phyloP scores from a whole-genome alignment of 176 grass and related monocot species.

The Otatea glauca region DNA sequence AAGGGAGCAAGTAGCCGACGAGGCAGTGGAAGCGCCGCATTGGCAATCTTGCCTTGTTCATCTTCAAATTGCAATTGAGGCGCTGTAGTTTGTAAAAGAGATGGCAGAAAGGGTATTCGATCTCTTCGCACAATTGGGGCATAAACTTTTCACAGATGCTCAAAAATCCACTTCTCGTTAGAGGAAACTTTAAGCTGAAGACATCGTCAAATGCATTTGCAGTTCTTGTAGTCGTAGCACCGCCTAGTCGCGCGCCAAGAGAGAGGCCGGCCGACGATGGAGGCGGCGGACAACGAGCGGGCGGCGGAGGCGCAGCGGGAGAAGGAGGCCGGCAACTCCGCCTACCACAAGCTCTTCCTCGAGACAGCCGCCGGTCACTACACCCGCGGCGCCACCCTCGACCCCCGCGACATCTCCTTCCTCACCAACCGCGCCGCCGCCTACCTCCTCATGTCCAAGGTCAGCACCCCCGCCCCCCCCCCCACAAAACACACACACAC shows the following conservation, averaged over 20 bases:
- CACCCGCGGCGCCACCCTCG: background rate
- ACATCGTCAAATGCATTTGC: background rate
- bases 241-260: background rate
- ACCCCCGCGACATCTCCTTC: slow-evolving; percentile 47
- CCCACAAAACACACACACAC: no score
- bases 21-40: no score
- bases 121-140: no score
- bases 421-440: slow-evolving; percentile 64
- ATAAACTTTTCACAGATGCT: no score
- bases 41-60: no score
- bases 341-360: slow-evolving; percentile 23
- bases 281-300: background rate
- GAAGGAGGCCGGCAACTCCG: slow-evolving; percentile 37
- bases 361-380: slow-evolving; percentile 33
- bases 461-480: background rate
- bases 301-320: slow-evolving; percentile 20
- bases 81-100: no score
- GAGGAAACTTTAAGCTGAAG: no score
- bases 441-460: slow-evolving; percentile 59
- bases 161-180: no score
- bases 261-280: background rate
- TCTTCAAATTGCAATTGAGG: no score
- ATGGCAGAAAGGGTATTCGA: no score
- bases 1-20: no score
- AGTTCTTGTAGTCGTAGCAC: background rate